phyloP scores from a whole-genome alignment of 331 rosid genomes.

The Cydonia oblonga region DNA sequence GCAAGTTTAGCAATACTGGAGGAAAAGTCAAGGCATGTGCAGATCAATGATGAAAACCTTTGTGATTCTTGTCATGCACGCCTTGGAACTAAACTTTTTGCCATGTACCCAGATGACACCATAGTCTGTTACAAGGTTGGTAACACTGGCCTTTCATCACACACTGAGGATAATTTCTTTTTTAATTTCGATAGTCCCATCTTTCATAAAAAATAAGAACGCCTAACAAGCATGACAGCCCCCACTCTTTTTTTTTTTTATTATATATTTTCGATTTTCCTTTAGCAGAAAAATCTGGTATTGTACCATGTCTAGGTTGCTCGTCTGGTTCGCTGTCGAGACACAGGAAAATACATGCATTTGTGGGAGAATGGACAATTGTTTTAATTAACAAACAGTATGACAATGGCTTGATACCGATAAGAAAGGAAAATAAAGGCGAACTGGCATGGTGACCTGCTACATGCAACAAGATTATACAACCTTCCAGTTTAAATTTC shows the following conservation, averaged over 20 bases:
- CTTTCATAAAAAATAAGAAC: not conserved
- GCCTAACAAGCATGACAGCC: not conserved
- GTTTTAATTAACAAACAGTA: no score
- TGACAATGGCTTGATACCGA: not conserved
- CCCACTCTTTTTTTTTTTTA: not conserved
- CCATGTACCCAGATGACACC: slow-evolving; percentile 96
- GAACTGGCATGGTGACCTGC: not conserved
- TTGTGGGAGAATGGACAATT: not conserved
- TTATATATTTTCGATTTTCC: not conserved
- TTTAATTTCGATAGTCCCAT: not conserved
- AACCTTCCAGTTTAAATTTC: not conserved
- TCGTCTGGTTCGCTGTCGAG: not conserved
- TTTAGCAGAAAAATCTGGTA: not conserved
- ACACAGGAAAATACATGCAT: not conserved
- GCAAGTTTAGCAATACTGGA: slow-evolving; percentile 87
- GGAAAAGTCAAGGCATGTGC: slow-evolving; percentile 88
- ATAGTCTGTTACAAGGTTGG: slow-evolving; percentile 93
- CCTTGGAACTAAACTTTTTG: slow-evolving; percentile 93
- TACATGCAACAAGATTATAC: not conserved
- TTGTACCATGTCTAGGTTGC: not conserved
- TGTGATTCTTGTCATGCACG: slow-evolving; percentile 95
- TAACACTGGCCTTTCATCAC: not conserved
- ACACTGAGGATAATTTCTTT: not conserved
- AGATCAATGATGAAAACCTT: slow-evolving; percentile 90
- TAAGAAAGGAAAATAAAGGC: not conserved